Base-by-base conservation (phyloP, 176 grass and related monocot genomes). In the Luzula sylvatica region DNA sequence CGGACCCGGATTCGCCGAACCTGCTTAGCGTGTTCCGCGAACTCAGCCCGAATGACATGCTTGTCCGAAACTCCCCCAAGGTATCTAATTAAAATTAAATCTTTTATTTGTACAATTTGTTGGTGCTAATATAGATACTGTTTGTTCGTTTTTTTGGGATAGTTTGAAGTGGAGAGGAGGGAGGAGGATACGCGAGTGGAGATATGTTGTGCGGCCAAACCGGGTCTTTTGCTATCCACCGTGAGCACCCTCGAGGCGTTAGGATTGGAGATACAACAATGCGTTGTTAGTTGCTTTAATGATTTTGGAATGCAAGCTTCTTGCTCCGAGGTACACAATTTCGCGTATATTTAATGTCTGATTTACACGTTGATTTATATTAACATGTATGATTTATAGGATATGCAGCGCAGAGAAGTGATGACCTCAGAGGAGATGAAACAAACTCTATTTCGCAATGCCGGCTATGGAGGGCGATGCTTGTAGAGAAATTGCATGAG, bases 251-350 rank as follows among this genome's bases (percentile, higher is more conserved):
- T 96, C 0, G 90, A 96, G 26, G 76, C 72, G 11, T 72, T 96
- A 15, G 90, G 90, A 2, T 72, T 96, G 13, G 90, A 96, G 71
- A 96, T 96, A 65, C 84, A 96, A 57, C 90, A 96, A 56, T 88
- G 84, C 64, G 90, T 89, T 39, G 71, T 89, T 52, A 96, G 90
- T 66, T 96, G 90, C 74, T 96, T 96, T 77, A 96, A 75, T 77
- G 90, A 96, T 72, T 96, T 89, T 50, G 84, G 76, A 61, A 89
- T 96, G 90, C 90, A 89, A 63, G 90, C 90, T 11, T 86, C 81
- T 56, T 96, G 90, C 77, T 89, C 84, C 7, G 90, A 89, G 77
- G 90, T 95, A 72, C 8, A 9, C n/a, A 1, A 50, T 32, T 52
- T 6, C 52, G 11, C 20, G 9, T 3, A 1, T 18, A 18, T 18